Evolutionary conservation across 106 monocot genomes (phyloP).

Genomic region (Xerophyta viscosa): DNA sequence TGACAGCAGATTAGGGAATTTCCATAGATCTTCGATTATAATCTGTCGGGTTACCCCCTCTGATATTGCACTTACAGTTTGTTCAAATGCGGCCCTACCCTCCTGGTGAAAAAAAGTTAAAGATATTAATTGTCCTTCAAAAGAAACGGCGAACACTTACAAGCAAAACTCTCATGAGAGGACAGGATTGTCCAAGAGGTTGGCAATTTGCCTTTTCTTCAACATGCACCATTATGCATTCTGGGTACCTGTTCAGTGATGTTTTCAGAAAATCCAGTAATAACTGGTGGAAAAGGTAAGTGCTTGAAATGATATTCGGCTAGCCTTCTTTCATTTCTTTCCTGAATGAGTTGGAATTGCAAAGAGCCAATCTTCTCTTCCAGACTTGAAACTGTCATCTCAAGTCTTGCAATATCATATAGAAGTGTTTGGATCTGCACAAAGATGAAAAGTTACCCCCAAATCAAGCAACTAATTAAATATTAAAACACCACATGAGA

Average conservation of each 20-base stretch:
- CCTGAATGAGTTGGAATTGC: conserved; percentile 83
- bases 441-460: neutral
- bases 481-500: neutral
- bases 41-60: conserved; percentile 35
- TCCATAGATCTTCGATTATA: conserved; percentile 31
- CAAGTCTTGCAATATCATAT: conserved; percentile 53
- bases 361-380: conserved; percentile 69
- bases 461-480: neutral
- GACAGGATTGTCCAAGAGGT: no score
- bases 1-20: conserved; percentile 56
- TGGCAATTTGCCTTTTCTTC: no score
- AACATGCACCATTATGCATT: no score
- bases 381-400: conserved; percentile 44
- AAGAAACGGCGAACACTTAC: no score
- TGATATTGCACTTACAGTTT: conserved; percentile 9
- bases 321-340: conserved; percentile 83
- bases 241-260: conserved; percentile 15
- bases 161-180: no score
- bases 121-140: no score
- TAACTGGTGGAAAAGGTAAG: conserved; percentile 26
- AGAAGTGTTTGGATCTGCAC: conserved; percentile 63
- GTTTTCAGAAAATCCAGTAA: conserved; percentile 10
- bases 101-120: no score
- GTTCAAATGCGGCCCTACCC: conserved; percentile 9
- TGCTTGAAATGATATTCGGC: conserved; percentile 59